Evolutionary conservation across 805 yeast genomes (phyloP).

Genomic region (Scheffersomyces stipitis): DNA sequence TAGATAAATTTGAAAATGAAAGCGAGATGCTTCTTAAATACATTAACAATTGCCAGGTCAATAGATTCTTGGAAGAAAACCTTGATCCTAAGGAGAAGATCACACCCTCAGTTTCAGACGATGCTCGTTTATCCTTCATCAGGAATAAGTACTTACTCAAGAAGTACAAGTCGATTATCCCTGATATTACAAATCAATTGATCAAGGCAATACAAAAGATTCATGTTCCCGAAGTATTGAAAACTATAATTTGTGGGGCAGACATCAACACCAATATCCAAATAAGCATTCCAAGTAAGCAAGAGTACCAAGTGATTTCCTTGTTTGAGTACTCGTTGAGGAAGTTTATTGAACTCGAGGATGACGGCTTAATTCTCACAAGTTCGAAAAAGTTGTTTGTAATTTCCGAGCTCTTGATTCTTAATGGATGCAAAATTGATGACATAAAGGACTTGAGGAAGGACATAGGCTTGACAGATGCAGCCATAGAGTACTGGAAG

Average conservation of each 20-base stretch:
- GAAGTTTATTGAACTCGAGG: conserved; percentile 29
- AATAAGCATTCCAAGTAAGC: conserved; percentile 17
- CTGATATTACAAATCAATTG: conserved; percentile 33
- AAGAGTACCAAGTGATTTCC: conserved; percentile 21
- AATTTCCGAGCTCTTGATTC: conserved; percentile 55
- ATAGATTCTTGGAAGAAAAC: conserved; percentile 59
- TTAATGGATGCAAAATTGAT: conserved; percentile 56
- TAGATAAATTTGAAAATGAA: conserved; percentile 70
- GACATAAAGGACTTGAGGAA: conserved; percentile 19
- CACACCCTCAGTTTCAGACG: conserved; percentile 34
- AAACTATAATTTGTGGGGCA: conserved; percentile 48
- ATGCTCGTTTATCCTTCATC: conserved; percentile 58
- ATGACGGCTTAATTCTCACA: conserved; percentile 1
- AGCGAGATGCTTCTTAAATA: conserved; percentile 50
- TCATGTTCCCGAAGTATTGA: conserved; percentile 44
- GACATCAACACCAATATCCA: conserved; percentile 44
- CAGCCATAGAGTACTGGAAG: conserved; percentile 58
- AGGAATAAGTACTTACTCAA: conserved; percentile 62
- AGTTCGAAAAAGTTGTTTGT: conserved; percentile 30
- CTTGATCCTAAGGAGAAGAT: conserved; percentile 20
- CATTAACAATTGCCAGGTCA: conserved; percentile 55
- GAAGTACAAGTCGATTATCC: conserved; percentile 35
- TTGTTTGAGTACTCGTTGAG: conserved; percentile 54
- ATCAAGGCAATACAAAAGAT: conserved; percentile 55
- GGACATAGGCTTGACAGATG: conserved; percentile 39